Base-by-base conservation (phyloP, 163 green algal genomes). In the Volvox carteri region DNA sequence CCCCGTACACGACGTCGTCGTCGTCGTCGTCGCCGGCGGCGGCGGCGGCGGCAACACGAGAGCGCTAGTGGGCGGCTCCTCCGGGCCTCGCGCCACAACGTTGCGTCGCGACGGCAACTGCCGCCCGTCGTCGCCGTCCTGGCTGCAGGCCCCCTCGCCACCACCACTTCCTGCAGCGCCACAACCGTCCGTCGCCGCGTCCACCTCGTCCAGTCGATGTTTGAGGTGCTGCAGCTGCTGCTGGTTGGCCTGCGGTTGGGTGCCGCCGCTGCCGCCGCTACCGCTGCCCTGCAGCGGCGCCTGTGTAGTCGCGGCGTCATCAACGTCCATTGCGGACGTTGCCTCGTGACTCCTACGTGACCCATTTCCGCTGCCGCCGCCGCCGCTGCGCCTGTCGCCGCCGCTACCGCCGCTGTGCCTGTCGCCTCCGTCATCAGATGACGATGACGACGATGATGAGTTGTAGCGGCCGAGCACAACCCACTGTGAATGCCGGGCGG, bases 401-500 rank as follows among this genome's bases (percentile, higher is more conserved):
- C 67, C 80, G 23, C 65, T 50, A 0, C 46, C 80, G n/a, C 62
- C 52, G 30, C 41, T 39, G 78, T 39, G 30, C 28, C 58, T 2
- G 9, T 42, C 25, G n/a, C 58, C 25, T n/a, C 25, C 62, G 30
- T 76, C 60, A 1, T 78, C 62, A 12, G 30, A 56, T 16, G 78
- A 60, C 1, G 78, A 86, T 18, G 65, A 79, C 12, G 83, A 88
- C 2, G 83, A 88, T 0, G 83, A 81, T 11, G 68, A 75, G 67
- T 83, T 62, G 18, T 88, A 72, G 16, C 83, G 48, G 4, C 83
- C 83, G 67, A 88, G 48, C 30, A 74, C 83, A 33, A 88, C 50
- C 48, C 81, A 50, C 68, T 88, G 83, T 18, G 83, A 88, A 70
- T 83, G 83, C 4, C 83, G 83, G 0, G 83, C 83, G 35, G 83